Percentiles rank a stretch among this genome's conserved stretches.
Conservation (phyloP, 1,139 yeast genomes). For the Blastobotrys proliferans region DNA sequence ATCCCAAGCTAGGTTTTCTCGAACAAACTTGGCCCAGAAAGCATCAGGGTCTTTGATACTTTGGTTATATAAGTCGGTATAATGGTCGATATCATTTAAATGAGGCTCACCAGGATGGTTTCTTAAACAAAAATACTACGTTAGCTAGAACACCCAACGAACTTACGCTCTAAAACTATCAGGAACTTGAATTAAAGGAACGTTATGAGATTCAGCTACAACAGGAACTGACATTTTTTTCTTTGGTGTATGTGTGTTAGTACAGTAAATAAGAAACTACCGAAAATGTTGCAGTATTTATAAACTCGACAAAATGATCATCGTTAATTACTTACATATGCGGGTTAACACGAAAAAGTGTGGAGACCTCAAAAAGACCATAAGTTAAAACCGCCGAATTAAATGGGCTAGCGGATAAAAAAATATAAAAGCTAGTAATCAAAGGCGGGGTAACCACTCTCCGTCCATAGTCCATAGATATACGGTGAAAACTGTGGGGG, state of each 20-base stretch:
- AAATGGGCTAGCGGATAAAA: too few relatives aligned
- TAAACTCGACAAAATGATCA: too few relatives aligned
- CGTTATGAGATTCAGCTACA: constrained; percentile 30
- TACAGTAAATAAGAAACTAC: not conserved
- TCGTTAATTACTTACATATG: too few relatives aligned
- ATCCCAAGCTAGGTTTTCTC: constrained; percentile 79
- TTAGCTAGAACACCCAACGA: not conserved
- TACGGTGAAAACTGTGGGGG: too few relatives aligned
- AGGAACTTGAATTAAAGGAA: constrained; percentile 46
- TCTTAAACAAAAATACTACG: constrained; percentile 11
- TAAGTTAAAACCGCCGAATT: too few relatives aligned
- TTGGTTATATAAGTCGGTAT: constrained; percentile 66
- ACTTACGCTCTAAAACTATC: constrained; percentile 42
- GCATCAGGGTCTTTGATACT: constrained; percentile 77
- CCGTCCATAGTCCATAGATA: too few relatives aligned
- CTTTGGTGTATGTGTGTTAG: not conserved
- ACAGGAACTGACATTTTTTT: constrained; percentile 19
- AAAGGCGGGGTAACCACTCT: too few relatives aligned
- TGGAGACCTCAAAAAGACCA: too few relatives aligned
- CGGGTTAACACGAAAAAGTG: too few relatives aligned
- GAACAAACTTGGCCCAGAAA: constrained; percentile 82
- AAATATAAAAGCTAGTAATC: too few relatives aligned
- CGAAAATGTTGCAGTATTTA: too few relatives aligned
- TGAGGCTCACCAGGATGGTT: constrained; percentile 39
- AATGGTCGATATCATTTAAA: constrained; percentile 53